These are phyloP conservation scores for Mycena capillaripes DNA, from an alignment of 768 basidiomycete species.

Conservation along the genomic window DNA sequence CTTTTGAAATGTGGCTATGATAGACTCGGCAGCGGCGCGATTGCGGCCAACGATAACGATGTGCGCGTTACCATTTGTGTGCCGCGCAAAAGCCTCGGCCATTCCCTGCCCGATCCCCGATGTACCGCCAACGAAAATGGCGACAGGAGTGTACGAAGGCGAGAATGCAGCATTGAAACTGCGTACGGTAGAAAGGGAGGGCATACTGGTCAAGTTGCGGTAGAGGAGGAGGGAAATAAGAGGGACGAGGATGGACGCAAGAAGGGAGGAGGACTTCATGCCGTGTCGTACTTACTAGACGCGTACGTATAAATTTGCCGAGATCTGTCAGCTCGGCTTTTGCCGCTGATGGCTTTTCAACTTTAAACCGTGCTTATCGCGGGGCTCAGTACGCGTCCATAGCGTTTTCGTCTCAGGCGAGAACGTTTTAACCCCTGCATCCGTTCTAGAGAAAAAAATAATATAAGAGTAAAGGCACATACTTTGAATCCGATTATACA, in stretches of 20 bases:
- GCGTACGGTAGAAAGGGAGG: slow-evolving; percentile 45
- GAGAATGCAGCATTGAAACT: slow-evolving; percentile 49
- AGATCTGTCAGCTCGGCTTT: neutral
- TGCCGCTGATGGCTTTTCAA: no score
- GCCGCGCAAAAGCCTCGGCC: slow-evolving; percentile 58
- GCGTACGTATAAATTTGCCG: no score
- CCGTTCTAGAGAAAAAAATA: neutral
- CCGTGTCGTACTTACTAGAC: no score
- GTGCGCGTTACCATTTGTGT: slow-evolving; percentile 63
- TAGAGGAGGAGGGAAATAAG: slow-evolving; percentile 18
- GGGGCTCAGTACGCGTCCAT: slow-evolving; percentile 29
- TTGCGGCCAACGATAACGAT: slow-evolving; percentile 70
- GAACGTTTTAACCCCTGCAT: slow-evolving; percentile 26
- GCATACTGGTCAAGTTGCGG: slow-evolving; percentile 39
- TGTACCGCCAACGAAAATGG: slow-evolving; percentile 49
- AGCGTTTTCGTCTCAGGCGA: slow-evolving; percentile 29
- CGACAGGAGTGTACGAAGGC: slow-evolving; percentile 43
- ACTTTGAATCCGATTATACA: slow-evolving; percentile 31
- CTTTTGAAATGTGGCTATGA: slow-evolving; percentile 56
- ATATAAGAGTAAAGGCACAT: neutral
- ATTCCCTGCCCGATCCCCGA: slow-evolving; percentile 58
- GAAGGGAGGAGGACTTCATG: no score
- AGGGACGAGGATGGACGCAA: slow-evolving; percentile 11
- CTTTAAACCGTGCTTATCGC: no score
- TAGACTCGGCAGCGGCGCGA: slow-evolving; percentile 59